These are phyloP conservation scores for Xylariaceae sp. DNA, from an alignment of 2,329 filamentous ascomycete species.

Conservation along the genomic window DNA sequence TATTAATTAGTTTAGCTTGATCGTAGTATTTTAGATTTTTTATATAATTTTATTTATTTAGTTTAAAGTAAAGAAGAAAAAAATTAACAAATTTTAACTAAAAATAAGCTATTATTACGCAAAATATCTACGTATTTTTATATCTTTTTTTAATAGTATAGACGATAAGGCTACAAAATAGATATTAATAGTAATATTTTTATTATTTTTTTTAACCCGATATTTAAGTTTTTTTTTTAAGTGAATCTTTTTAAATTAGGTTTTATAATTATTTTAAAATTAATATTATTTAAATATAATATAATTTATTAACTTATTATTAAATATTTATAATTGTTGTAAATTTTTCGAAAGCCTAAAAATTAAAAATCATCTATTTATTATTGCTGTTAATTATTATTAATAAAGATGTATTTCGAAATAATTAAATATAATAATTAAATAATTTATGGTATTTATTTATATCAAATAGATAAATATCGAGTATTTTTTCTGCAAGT, in stretches of 20 bases:
- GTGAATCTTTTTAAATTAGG: not conserved
- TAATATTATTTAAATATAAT: not conserved
- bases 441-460: not conserved
- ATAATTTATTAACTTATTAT: not conserved
- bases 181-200: not conserved
- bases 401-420: not conserved
- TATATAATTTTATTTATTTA: not conserved
- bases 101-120: not conserved
- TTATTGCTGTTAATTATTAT: not conserved
- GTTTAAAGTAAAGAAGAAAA: not conserved
- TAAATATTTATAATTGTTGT: not conserved
- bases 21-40: not conserved
- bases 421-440: not conserved
- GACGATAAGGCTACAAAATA: not conserved
- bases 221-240: not conserved
- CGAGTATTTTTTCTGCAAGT: not conserved
- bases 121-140: not conserved
- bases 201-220: not conserved
- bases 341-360: not conserved
- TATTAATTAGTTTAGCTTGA: not conserved
- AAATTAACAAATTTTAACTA: not conserved
- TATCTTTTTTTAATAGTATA: not conserved
- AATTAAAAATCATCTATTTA: not conserved
- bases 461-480: not conserved
- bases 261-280: not conserved